Percentiles rank a stretch among this genome's conserved stretches.
These are phyloP conservation scores for Grosmannia clavigera DNA, from an alignment of 2,329 filamentous ascomycete genomes.

Conservation along the genomic window DNA sequence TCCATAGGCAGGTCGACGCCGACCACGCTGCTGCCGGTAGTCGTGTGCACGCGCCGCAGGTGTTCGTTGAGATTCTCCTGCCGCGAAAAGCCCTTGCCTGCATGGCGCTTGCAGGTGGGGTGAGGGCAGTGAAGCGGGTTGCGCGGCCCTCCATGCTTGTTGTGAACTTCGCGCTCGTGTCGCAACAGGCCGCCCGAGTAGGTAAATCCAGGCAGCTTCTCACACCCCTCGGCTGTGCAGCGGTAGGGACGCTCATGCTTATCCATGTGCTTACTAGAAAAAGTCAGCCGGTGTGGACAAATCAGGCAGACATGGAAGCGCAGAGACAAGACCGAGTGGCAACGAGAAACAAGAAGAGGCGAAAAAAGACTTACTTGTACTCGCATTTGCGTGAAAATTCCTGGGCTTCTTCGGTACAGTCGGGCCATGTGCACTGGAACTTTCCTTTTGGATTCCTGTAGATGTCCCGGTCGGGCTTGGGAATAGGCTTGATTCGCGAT, in stretches of 20 bases:
- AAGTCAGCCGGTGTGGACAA: neutral
- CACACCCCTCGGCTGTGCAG: slow-evolving; percentile 69
- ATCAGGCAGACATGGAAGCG: neutral
- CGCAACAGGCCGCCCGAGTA: slow-evolving; percentile 83
- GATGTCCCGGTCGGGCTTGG: slow-evolving; percentile 45
- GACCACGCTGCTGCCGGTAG: neutral
- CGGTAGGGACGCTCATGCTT: slow-evolving; percentile 92
- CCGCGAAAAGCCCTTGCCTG: slow-evolving; percentile 79
- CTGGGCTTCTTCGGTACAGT: slow-evolving; percentile 52
- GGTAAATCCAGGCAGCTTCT: slow-evolving; percentile 87
- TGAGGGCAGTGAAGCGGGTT: slow-evolving; percentile 81
- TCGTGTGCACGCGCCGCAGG: slow-evolving; percentile 72
- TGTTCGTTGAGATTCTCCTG: slow-evolving; percentile 94
- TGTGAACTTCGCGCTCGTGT: slow-evolving; percentile 88
- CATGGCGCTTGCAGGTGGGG: slow-evolving; percentile 75
- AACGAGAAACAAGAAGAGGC: neutral
- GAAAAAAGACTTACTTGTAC: slow-evolving; percentile 64
- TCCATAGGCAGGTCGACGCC: neutral
- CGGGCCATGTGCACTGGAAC: slow-evolving; percentile 59
- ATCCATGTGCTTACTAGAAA: slow-evolving; percentile 85
- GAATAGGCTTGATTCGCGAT: slow-evolving; percentile 38
- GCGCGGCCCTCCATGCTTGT: slow-evolving; percentile 77
- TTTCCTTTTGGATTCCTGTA: slow-evolving; percentile 59
- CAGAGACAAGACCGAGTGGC: neutral
- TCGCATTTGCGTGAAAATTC: slow-evolving; percentile 77